These are phyloP conservation scores for Phaffomyces thermotolerans DNA, from an alignment of 805 yeast genomes.

Conservation along the genomic window DNA sequence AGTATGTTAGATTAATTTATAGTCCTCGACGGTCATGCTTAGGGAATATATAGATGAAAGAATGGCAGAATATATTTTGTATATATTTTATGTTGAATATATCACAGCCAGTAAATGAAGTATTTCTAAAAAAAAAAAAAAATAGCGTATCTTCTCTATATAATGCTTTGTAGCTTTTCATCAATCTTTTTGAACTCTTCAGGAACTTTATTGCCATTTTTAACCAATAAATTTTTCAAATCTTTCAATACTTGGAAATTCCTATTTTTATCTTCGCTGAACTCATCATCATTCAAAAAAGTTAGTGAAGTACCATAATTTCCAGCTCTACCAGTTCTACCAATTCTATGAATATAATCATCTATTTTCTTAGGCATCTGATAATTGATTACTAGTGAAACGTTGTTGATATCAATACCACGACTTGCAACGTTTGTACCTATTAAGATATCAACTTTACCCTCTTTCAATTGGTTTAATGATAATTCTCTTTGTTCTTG, in stretches of 20 bases:
- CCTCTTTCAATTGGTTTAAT: constrained; percentile 47
- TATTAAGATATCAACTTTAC: constrained; percentile 54
- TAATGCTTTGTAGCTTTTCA: constrained; percentile 6
- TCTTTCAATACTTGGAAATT: constrained; percentile 11
- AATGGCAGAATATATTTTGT: too few species aligned
- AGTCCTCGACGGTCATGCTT: too few species aligned
- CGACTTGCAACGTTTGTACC: constrained; percentile 97
- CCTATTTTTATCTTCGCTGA: not conserved
- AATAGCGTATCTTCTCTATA: too few species aligned
- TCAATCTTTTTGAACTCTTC: constrained; percentile 14
- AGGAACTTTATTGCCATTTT: constrained; percentile 19
- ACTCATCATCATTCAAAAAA: constrained; percentile 62
- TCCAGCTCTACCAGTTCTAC: constrained; percentile 97
- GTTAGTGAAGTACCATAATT: constrained; percentile 69
- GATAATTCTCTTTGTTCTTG: constrained; percentile 85
- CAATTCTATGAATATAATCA: constrained; percentile 86
- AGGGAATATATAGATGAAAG: too few species aligned
- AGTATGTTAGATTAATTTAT: too few species aligned
- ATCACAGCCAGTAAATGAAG: too few species aligned
- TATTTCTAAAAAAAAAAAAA: too few species aligned
- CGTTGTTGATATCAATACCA: constrained; percentile 88
- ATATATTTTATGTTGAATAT: too few species aligned
- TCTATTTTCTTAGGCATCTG: constrained; percentile 77
- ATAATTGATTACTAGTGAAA: constrained; percentile 76
- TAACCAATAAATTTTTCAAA: constrained; percentile 16